Evolutionary conservation across 164 flowering plant genomes (phyloP).

Genomic region (Magnolia changhungtana): DNA sequence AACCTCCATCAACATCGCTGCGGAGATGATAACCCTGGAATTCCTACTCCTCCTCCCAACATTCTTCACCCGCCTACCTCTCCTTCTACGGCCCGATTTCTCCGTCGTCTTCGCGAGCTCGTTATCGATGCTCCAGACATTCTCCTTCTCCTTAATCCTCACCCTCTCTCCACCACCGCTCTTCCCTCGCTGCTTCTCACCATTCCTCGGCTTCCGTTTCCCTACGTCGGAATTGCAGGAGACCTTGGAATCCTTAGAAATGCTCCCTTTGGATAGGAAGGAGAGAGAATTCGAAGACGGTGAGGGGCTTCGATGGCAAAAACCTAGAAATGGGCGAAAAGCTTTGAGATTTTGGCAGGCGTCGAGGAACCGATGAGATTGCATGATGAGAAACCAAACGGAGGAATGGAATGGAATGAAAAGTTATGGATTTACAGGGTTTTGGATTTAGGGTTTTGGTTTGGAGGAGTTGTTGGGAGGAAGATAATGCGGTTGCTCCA

Average conservation of each 20-base stretch:
- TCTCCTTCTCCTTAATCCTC: slow-evolving; percentile 58
- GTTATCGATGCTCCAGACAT: slow-evolving; percentile 93
- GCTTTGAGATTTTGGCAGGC: slow-evolving; percentile 18
- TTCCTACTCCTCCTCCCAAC: slow-evolving; percentile 19
- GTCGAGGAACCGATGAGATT: slow-evolving; percentile 27
- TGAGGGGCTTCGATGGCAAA: slow-evolving; percentile 14
- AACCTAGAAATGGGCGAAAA: slow-evolving; percentile 22
- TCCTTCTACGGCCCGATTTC: slow-evolving; percentile 22
- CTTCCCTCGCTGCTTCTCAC: slow-evolving; percentile 9
- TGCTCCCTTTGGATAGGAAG: slow-evolving; percentile 2
- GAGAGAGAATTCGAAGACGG: slow-evolving; percentile 6
- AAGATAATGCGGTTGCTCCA: background rate
- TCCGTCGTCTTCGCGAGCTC: slow-evolving; percentile 38
- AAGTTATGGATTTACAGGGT: background rate
- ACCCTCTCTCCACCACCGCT: slow-evolving; percentile 16
- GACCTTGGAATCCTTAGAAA: slow-evolving; percentile 15
- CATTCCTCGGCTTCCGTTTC: slow-evolving; percentile 12
- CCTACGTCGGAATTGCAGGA: slow-evolving; percentile 23
- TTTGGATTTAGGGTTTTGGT: slow-evolving; percentile 2
- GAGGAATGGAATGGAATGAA: background rate
- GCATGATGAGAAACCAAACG: slow-evolving; percentile 20
- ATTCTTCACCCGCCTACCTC: slow-evolving; percentile 35
- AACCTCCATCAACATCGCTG: slow-evolving; percentile 79
- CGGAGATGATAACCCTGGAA: slow-evolving; percentile 62
- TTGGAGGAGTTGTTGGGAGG: background rate